Evolutionary conservation across 2,329 filamentous ascomycete species (phyloP), one percentile per base, ranked within the genome.

Genomic region (Monilinia fructicola): DNA sequence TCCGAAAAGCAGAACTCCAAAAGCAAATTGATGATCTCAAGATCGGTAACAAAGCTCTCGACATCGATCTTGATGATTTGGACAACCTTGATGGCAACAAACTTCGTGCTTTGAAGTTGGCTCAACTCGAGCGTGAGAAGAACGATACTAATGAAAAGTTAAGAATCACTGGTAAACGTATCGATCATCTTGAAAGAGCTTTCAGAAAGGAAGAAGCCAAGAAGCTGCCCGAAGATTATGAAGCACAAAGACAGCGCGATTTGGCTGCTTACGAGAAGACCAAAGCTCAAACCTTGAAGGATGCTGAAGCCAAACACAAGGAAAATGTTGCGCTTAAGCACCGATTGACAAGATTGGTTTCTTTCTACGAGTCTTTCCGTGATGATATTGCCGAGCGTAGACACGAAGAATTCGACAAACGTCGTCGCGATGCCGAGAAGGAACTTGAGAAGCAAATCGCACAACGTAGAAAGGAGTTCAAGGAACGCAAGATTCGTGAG

Each of bases 101-200:
- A 71, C 91, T 99, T 73, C 93, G 95, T 78, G 90, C 91, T 73
- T 90, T 99, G 81, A 98, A 98, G 84, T 86, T 99, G 67, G 90
- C 92, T 69, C 94, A 97, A 79, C 87, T 99, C 14, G 95, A 98
- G 81, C 93, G 94, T 74, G 95, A 98, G 84, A 99, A 98, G 89
- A 96, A 94, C 76, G 93, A 95, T 76, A 88, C 97, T 72, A 92
- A 91, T 71, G 93, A 97, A 80, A 92, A 91, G 77, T 87, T 98
- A 64, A 90, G 93, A 74, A 87, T 96, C 74, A 96, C 93, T 68
- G 92, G 90, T 78, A 98, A 97, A 87, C 90, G 95, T 71, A 91
- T 97, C 74, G 95, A 99, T 77, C 94, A 99, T 80, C 82, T 99
- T 74, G 95, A 99, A 83, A 91, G 95, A 82, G 95, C 95, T 48